phyloP scores from a whole-genome alignment of 2,329 filamentous ascomycete species.

The Hirsutella minnesotensis region DNA sequence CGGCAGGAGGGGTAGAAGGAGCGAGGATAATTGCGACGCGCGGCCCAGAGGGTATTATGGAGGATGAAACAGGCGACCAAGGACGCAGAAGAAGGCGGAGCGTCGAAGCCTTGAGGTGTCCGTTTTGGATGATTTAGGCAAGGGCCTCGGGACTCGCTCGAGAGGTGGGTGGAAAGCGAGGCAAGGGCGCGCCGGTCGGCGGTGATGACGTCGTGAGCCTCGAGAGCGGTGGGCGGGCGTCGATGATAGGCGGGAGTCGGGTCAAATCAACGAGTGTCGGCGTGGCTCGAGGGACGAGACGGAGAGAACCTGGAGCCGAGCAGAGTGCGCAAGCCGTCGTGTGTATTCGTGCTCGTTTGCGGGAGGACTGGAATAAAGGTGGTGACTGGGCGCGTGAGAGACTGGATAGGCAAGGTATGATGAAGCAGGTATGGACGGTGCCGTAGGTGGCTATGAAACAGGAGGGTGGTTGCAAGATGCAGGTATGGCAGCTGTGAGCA shows the following conservation, averaged over 20 bases:
- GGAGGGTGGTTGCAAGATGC: not conserved
- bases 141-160: slow-evolving; percentile 9
- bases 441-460: too few species aligned
- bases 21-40: not conserved
- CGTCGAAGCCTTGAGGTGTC: slow-evolving; percentile 33
- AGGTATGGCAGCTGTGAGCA: not conserved
- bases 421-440: too few species aligned
- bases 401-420: too few species aligned
- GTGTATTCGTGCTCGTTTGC: too few species aligned
- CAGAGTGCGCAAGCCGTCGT: not conserved
- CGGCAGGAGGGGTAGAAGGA: not conserved
- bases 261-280: slow-evolving; percentile 5
- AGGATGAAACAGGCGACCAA: slow-evolving; percentile 41
- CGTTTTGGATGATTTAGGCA: slow-evolving; percentile 32
- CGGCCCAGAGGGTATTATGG: slow-evolving; percentile 26
- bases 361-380: too few species aligned
- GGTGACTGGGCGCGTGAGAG: too few species aligned
- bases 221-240: slow-evolving; percentile 7
- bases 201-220: slow-evolving; percentile 10
- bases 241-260: slow-evolving; percentile 6
- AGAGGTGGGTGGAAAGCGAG: slow-evolving; percentile 1
- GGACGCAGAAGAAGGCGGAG: slow-evolving; percentile 34
- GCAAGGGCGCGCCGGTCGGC: not conserved
- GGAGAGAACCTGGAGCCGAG: slow-evolving; percentile 2
- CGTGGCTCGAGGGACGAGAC: slow-evolving; percentile 6